Evolutionary conservation across 192 early-diverging fungal species (phyloP), one percentile per base, ranked within the genome.

Genomic region (Neocallimastix lanati): DNA sequence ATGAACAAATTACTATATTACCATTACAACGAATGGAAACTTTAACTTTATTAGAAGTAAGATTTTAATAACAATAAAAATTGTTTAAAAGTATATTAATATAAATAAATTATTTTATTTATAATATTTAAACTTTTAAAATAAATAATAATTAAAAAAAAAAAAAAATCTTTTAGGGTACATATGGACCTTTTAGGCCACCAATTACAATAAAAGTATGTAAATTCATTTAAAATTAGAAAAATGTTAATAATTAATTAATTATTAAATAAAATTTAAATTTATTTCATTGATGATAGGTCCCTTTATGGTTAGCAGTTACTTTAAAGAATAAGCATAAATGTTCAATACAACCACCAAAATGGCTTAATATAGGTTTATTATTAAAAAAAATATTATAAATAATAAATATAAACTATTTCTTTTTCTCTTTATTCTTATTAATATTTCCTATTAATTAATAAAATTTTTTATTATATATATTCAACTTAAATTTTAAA

Each of bases 261-360:
- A n/a, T n/a, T n/a, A n/a, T n/a, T n/a, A n/a, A n/a, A n/a, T n/a
- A n/a, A n/a, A n/a, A n/a, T n/a, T n/a, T n/a, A n/a, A n/a, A n/a
- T n/a, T n/a, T n/a, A n/a, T n/a, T n/a, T n/a, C n/a, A 33, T 33
- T 33, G 3, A 6, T 2, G 21, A 50, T 6, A 67, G 50, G 50
- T 67, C 0, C 95, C 94, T 33, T 83, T 96, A 28, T 98, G 96
- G 96, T 88, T 98, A 50, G 95, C 95, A 13, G 79, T 94, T 27
- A 85, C 88, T 35, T 84, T 98, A 79, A 96, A 96, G 81, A 89
- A 89, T 81, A 90, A 93, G 36, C 89, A 93, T 79, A 91, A 93
- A 76, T 95, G 94, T 83, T 89, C 86, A 16, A 94, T 98, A 16
- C 84, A 90, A 25, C 87, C 92, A 13, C 96, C 96, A 67, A 80